Evolutionary conservation across 2,329 filamentous ascomycete species (phyloP), one percentile per base, ranked within the genome.

Genomic region (Triangularia setosa): DNA sequence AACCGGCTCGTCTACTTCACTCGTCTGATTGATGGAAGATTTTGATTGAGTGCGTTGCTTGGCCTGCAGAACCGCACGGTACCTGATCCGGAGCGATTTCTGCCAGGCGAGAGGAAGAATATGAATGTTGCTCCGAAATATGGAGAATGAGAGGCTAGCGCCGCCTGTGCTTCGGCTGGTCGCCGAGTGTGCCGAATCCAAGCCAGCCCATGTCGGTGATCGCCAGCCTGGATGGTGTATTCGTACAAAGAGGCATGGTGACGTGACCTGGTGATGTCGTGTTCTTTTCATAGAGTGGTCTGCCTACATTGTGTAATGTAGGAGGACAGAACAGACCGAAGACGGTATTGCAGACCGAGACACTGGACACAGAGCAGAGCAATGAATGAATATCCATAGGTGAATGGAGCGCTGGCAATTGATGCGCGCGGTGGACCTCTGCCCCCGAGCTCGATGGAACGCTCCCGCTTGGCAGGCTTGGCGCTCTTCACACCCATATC

Each of bases 391-490:
- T 33, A 12, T 30, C 14, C 30, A 33, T 12, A 30, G 7, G 27
- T 6, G 23, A 33, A 25, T 28, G 52, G 63, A 53, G 56, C 28
- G n/a, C 48, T 44, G 56, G 58, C 61, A 67, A 63, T 67, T 68
- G 60, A 61, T 67, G 64, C 79, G 67, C 67, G 61, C 28, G 61
- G 67, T 67, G 67, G 65, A 64, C 58, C 24, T 33, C 18, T 14
- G 8, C n/a, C 62, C 48, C 33, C n/a, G 24, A 60, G 61, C 64
- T 60, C 44, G 62, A 67, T 64, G 61, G 57, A 67, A 63, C 58
- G 27, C 25, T 30, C 25, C 40, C 18, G 18, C 58, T 64, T 58
- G 62, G 62, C 58, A 60, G 23, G 44, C 62, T 18, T 61, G 63
- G 40, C 40, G 12, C 40, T n/a, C 40, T 48, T 48, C n/a, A 21